Evolutionary conservation across 2,329 filamentous ascomycete species (phyloP).

Genomic region (Pseudovirgaria hyperparasitica): DNA sequence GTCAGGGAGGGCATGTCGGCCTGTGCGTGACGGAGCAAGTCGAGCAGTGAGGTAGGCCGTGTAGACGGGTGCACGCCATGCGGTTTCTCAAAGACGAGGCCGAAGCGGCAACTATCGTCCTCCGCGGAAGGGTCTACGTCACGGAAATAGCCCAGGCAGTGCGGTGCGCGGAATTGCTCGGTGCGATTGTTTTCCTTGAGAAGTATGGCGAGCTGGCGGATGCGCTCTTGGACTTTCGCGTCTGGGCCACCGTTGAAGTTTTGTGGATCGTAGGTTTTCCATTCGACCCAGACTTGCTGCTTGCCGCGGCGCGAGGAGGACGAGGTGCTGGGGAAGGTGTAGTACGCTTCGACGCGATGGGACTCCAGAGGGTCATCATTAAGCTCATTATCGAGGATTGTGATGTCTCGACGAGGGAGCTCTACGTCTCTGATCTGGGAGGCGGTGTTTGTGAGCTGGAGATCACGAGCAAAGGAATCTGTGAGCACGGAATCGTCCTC

Average conservation of each 20-base stretch:
- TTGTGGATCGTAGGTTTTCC: conserved; percentile 18
- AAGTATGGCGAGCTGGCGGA: conserved; percentile 18
- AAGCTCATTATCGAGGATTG: conserved; percentile 8
- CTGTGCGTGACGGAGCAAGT: conserved; percentile 26
- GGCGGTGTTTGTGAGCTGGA: conserved; percentile 12
- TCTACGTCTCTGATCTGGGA: conserved; percentile 13
- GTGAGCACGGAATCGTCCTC: conserved; percentile 14
- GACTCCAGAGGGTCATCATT: conserved; percentile 10
- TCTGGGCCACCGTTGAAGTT: conserved; percentile 11
- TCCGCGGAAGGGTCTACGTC: conserved; percentile 10
- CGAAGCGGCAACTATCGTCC: conserved; percentile 29
- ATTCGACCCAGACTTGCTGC: conserved; percentile 24
- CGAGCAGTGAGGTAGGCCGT: conserved; percentile 34
- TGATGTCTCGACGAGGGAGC: conserved; percentile 10
- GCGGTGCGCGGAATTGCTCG: conserved; percentile 19
- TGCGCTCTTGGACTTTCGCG: conserved; percentile 16
- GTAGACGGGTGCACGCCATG: conserved; percentile 22
- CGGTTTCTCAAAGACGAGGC: conserved; percentile 42
- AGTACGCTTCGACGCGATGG: conserved; percentile 18
- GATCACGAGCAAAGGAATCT: conserved; percentile 13
- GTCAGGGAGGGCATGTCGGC: conserved; percentile 36
- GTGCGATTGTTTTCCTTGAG: conserved; percentile 15
- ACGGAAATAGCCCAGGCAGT: conserved; percentile 23
- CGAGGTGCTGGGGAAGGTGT: conserved; percentile 13
- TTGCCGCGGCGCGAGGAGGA: conserved; percentile 6